Evolutionary conservation across 768 basidiomycete species (phyloP), one percentile per base, ranked within the genome.

Genomic region (Boletellus ananiceps): DNA sequence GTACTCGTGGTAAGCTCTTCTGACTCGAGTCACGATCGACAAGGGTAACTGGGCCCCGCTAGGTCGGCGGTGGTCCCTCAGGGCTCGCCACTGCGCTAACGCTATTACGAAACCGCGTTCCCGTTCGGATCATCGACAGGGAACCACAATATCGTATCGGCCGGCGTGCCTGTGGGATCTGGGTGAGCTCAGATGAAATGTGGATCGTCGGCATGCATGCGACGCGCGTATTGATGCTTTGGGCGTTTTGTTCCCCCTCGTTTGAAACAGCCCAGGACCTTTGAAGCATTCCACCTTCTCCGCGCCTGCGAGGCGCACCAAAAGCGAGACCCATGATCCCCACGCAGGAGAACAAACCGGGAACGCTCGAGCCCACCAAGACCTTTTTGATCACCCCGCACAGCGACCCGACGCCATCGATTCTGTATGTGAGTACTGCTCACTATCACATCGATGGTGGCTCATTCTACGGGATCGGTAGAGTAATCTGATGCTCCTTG

Each of bases 101-200:
- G 2, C 62, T 73, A 19, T 57, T 75, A 14, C 66, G 66, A 25
- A 77, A 78, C 57, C 69, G 71, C 7, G 62, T 80, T 14, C 69
- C 74, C 7, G 74, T 81, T 5, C 75, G 78, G 16, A 71, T 83
- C 18, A 74, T 82, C 37, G 74, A 82, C 46, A 78, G 75, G 51
- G 70, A 69, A 46, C 56, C 65, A 0, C 44, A 62, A 1, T 64
- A 69, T 9, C 67, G 61, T 12, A 52, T 69, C n/a, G 72, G 73
- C 6, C 69, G 73, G 48, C 71, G 75, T 2, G 72, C 68, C 6
- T 61, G 62, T 4, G 73, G 67, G 1, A 55, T 78, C 19, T 72
- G 71, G 69, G 74, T 72, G 37, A 23, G 63, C 32, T 42, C 2
- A 14, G n/a, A 21, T 25, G 2, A 5, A 38, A 38, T 2, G 8